phyloP scores from a whole-genome alignment of 139 green algal species.

The Micractinium sp. region DNA sequence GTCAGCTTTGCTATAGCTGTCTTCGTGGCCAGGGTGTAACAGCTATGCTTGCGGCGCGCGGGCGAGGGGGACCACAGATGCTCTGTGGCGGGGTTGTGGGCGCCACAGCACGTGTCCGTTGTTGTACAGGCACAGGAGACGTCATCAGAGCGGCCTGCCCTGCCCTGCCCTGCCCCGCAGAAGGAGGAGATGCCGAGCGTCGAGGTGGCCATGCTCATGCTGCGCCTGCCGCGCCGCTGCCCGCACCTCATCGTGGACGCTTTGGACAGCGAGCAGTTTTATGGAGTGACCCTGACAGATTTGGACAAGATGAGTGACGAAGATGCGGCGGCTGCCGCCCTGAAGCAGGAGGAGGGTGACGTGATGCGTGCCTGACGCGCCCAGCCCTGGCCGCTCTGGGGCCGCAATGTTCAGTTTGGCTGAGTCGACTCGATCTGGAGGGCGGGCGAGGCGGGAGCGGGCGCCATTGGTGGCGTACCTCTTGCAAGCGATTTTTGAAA shows the following conservation, averaged over 20 bases:
- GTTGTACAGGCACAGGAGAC: too few species aligned
- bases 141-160: background rate
- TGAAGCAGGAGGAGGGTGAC: background rate
- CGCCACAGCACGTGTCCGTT: too few species aligned
- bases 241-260: background rate
- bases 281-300: background rate
- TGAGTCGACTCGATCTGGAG: too few species aligned
- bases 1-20: background rate
- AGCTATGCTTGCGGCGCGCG: background rate
- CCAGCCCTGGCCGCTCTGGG: too few species aligned
- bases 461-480: too few species aligned
- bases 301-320: background rate
- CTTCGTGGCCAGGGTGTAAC: background rate
- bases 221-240: background rate
- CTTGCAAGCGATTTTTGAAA: too few species aligned
- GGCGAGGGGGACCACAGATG: too few species aligned
- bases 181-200: background rate
- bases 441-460: too few species aligned
- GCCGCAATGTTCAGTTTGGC: too few species aligned
- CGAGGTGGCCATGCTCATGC: conserved; percentile 4
- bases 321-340: background rate
- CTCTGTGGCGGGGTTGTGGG: too few species aligned
- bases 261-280: background rate
- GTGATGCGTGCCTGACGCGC: too few species aligned
- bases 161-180: background rate